phyloP scores from a whole-genome alignment of 202 grass and related monocot genomes.

The Setaria viridis region DNA sequence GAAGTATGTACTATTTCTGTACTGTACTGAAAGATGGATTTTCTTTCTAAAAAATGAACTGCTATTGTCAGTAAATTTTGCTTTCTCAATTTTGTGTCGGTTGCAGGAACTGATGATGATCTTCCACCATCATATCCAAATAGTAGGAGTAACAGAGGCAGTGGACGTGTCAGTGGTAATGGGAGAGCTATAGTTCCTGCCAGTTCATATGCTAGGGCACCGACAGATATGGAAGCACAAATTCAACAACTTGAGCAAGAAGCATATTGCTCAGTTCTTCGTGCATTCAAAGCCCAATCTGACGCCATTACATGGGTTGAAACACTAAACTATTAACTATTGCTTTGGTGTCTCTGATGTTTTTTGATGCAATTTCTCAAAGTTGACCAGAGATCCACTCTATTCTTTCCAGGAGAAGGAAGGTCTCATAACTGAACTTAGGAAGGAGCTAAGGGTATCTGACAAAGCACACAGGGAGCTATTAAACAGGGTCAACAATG shows the following conservation, averaged over 20 bases:
- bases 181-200: constrained; percentile 57
- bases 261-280: constrained; percentile 91
- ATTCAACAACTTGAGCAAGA: constrained; percentile 98
- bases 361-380: constrained; percentile 35
- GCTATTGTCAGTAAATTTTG: constrained; percentile 28
- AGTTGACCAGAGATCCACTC: not conserved
- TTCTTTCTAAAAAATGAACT: constrained; percentile 8
- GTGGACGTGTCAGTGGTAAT: constrained; percentile 80
- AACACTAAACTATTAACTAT: constrained; percentile 24
- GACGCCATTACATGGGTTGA: constrained; percentile 91
- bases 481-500: constrained; percentile 79
- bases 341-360: constrained; percentile 13
- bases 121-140: constrained; percentile 85
- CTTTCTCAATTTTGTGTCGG: constrained; percentile 29
- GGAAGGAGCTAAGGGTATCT: constrained; percentile 92
- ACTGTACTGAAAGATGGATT: not conserved
- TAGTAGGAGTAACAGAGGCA: constrained; percentile 64
- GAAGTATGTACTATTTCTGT: constrained; percentile 13
- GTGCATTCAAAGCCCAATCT: constrained; percentile 96
- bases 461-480: constrained; percentile 87
- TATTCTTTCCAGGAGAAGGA: constrained; percentile 82
- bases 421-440: constrained; percentile 91
- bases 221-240: constrained; percentile 77
- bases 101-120: constrained; percentile 98
- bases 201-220: constrained; percentile 51